Base-by-base conservation (phyloP, 148 eudicot genomes). In the Silene conica region DNA sequence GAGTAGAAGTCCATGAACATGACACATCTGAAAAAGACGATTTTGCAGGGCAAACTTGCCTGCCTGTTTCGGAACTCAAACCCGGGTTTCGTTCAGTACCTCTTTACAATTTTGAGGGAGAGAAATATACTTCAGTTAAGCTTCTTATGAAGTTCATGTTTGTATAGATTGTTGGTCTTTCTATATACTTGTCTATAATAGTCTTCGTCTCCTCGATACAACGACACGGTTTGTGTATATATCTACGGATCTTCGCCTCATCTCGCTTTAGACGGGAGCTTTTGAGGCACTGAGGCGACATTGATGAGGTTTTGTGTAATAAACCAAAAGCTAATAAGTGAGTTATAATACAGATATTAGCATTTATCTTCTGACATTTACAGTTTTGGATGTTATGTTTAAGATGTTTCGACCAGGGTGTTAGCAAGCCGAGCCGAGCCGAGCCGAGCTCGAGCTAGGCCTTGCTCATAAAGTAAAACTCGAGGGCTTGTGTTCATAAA, bases 41-140 rank as follows among this genome's bases (percentile, higher is more conserved):
- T 75, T 88, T 90, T 83, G 92, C 82, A 1, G 91, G 97, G 55
- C 93, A 90, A 70, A 90, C 83, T 38, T 92, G 97, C 65, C 71
- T 92, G 58, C 97, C 96, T 63, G 82, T 92, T 10, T 77, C 85
- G 0, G 90, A 92, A 72, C 20, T 92, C 43, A 84, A 73, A 71
- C 80, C 89, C 11, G 96, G 96, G 50, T 82, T 90, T 55, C 89
- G 83, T 20, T 83, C 95, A 15, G 86, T 92, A 13, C 91, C 92
- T 3, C 86, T 89, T 6, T 84, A 73, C 66, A 48, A 79, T 76
- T 63, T 67, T 8, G 86, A 84, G 76, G 95, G 92, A 16, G 85
- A 84, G 56, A 79, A 72, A 66, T 85, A 75, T 43, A 69, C 79
- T n/a, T 84, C 90, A 23, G 90, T 80, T 61, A 88, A 85, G 83